phyloP scores from a whole-genome alignment of 805 yeast genomes.

The Saccharomycopsis javanensis region DNA sequence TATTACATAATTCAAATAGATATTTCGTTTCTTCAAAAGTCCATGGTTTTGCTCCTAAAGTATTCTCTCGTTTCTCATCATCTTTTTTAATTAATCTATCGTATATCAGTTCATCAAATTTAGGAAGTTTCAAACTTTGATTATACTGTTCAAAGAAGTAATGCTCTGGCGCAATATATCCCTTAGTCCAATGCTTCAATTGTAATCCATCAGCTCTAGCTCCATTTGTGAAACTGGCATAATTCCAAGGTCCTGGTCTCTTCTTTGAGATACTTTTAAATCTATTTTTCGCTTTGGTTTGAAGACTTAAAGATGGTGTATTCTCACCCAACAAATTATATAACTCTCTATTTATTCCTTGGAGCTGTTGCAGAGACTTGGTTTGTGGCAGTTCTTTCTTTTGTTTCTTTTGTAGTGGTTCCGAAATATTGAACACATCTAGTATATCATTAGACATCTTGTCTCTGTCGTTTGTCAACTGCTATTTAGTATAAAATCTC shows the following conservation, averaged over 20 bases:
- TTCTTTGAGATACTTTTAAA: constrained; percentile 26
- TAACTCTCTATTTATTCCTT: constrained; percentile 84
- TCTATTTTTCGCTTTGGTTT: neutral
- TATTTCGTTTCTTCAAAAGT: constrained; percentile 66
- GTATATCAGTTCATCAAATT: constrained; percentile 54
- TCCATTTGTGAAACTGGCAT: constrained; percentile 48
- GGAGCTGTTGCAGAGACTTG: constrained; percentile 23
- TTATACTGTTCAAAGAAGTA: constrained; percentile 71
- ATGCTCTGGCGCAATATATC: constrained; percentile 24
- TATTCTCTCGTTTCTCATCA: constrained; percentile 18
- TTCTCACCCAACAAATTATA: constrained; percentile 84
- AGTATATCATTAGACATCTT: constrained; percentile 48
- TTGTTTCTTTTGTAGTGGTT: constrained; percentile 18
- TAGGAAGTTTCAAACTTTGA: constrained; percentile 59
- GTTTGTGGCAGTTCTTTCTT: constrained; percentile 28
- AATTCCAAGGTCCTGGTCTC: constrained; percentile 78
- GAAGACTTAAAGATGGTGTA: constrained; percentile 57
- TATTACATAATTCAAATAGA: constrained; percentile 61
- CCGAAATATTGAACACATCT: constrained; percentile 63
- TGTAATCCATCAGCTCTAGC: constrained; percentile 42
- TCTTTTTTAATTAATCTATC: constrained; percentile 37
- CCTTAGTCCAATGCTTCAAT: constrained; percentile 83
- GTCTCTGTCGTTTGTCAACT: too few relatives aligned
- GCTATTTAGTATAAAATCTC: too few relatives aligned
- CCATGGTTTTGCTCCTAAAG: constrained; percentile 37